These are phyloP conservation scores for Apiospora aurea DNA, from an alignment of 2,329 filamentous ascomycete species.

Conservation along the genomic window DNA sequence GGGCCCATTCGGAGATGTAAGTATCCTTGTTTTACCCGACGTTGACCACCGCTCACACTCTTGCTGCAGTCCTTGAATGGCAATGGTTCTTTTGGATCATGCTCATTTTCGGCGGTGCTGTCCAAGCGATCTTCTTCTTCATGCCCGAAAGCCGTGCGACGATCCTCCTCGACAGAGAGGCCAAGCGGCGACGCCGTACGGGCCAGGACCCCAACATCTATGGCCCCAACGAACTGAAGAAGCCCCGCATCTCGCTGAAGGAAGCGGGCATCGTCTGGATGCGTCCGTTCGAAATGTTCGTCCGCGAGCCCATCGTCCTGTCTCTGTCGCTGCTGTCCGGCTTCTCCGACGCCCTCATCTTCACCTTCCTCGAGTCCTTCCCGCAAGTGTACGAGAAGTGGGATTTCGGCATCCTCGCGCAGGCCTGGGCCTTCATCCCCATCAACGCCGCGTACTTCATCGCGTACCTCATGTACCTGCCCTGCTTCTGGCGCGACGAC, in stretches of 20 bases:
- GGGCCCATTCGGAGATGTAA: slow-evolving; percentile 53
- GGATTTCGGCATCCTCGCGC: slow-evolving; percentile 48
- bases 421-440: slow-evolving; percentile 27
- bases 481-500: slow-evolving; percentile 50
- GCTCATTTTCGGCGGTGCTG: slow-evolving; percentile 60
- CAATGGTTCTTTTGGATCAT: slow-evolving; percentile 68
- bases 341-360: slow-evolving; percentile 67
- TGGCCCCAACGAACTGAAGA: slow-evolving; percentile 54
- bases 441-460: slow-evolving; percentile 57
- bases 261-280: slow-evolving; percentile 57
- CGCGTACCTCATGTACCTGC: slow-evolving; percentile 61
- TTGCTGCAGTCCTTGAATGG: slow-evolving; percentile 46
- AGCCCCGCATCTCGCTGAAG: slow-evolving; percentile 45
- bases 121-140: slow-evolving; percentile 57
- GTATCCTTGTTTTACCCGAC: neutral
- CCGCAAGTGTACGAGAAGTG: slow-evolving; percentile 44
- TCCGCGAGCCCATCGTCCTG: slow-evolving; percentile 66
- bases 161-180: slow-evolving; percentile 64
- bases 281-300: slow-evolving; percentile 65
- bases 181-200: slow-evolving; percentile 57
- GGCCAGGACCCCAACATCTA: slow-evolving; percentile 52
- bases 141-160: slow-evolving; percentile 64
- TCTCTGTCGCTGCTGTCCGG: slow-evolving; percentile 63
- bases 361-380: slow-evolving; percentile 69
- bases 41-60: neutral